A percentile compares a stretch with the other conserved stretches of the same genome.
Conservation (phyloP, 192 early-diverging fungal species). For the Dissophora globulifera region DNA sequence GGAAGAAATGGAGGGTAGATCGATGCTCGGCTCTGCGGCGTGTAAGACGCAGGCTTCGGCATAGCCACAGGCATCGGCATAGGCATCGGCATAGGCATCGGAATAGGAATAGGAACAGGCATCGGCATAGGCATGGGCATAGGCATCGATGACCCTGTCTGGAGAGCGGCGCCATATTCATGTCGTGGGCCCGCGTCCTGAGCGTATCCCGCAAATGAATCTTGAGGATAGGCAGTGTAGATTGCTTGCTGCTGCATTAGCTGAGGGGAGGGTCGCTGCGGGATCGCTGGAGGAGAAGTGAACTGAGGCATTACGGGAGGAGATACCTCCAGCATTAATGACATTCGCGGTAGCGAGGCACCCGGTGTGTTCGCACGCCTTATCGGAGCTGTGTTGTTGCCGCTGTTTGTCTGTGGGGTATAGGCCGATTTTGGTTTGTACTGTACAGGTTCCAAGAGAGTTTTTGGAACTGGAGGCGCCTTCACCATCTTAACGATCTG, state of each 20-base stretch:
- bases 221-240: neutral
- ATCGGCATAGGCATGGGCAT: conserved; percentile 7
- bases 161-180: neutral
- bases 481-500: conserved; percentile 17
- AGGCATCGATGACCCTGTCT: neutral
- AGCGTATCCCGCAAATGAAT: neutral
- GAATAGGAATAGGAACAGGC: neutral
- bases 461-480: conserved; percentile 2
- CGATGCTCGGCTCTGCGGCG: neutral
- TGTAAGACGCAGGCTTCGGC: neutral
- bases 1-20: neutral
- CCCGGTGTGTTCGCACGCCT: neutral
- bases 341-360: neutral
- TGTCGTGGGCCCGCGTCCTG: neutral
- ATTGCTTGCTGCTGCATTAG: neutral
- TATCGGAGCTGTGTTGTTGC: neutral
- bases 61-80: conserved; percentile 1
- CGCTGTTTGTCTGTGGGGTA: conserved; percentile 8
- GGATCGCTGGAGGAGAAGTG: neutral
- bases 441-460: conserved; percentile 6
- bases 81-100: conserved; percentile 10
- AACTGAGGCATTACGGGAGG: neutral
- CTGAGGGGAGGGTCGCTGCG: conserved; percentile 10
- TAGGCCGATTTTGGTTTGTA: conserved; percentile 21
- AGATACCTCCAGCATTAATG: neutral